phyloP scores from a whole-genome alignment of 2,329 filamentous ascomycete species.

The Aspergillus sclerotialis region DNA sequence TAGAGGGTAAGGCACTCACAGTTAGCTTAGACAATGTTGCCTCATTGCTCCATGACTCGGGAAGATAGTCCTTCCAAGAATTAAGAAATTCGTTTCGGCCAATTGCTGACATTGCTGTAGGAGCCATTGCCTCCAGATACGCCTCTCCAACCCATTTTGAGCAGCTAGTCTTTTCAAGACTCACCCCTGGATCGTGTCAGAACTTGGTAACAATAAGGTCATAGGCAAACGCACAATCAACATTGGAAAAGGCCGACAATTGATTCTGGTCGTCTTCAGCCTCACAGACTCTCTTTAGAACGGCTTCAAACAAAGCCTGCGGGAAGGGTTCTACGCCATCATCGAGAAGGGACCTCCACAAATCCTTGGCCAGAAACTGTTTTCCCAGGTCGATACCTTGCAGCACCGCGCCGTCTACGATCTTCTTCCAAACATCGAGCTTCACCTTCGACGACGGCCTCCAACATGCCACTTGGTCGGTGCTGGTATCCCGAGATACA shows the following conservation, averaged over 20 bases:
- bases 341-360: constrained; percentile 34
- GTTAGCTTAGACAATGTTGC: constrained; percentile 26
- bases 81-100: constrained; percentile 28
- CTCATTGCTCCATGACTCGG: constrained; percentile 36
- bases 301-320: constrained; percentile 29
- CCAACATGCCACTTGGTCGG: constrained; percentile 23
- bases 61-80: constrained; percentile 36
- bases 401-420: constrained; percentile 32
- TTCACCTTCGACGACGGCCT: constrained; percentile 44
- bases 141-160: constrained; percentile 33
- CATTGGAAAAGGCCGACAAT: constrained; percentile 13
- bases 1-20: constrained; percentile 12
- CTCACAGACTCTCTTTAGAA: constrained; percentile 29
- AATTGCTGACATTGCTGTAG: constrained; percentile 21
- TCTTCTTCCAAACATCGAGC: constrained; percentile 43
- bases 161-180: constrained; percentile 28
- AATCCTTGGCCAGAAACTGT: constrained; percentile 34
- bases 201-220: constrained; percentile 1
- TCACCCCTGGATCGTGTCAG: constrained; percentile 25
- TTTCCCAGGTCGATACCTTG: constrained; percentile 34
- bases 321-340: constrained; percentile 28
- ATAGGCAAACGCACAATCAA: constrained; percentile 31
- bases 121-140: constrained; percentile 32
- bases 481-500: constrained; percentile 26
- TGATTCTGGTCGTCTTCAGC: constrained; percentile 10